Evolutionary conservation across 2,329 filamentous ascomycete genomes (phyloP).

Genomic region (Graphilbum fragrans): DNA sequence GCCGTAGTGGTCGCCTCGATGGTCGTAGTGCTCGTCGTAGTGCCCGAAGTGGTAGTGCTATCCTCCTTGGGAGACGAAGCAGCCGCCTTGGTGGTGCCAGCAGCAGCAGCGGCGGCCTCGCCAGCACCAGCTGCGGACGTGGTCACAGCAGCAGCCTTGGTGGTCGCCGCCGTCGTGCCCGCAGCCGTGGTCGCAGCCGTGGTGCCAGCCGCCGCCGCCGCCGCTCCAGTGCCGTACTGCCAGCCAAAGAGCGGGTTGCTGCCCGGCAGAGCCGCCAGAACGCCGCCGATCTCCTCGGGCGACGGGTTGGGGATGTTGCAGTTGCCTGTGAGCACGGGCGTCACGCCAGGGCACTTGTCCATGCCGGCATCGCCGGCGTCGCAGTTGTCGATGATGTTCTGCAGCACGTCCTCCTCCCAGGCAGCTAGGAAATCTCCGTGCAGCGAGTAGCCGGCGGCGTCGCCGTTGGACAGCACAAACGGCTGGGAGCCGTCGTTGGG

Average conservation of each 20-base stretch:
- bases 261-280: conserved; percentile 38
- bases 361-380: conserved; percentile 46
- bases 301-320: conserved; percentile 39
- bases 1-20: neutral
- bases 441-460: conserved; percentile 56
- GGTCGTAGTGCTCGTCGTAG: neutral
- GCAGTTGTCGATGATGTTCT: conserved; percentile 56
- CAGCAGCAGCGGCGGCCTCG: neutral
- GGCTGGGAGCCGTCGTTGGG: conserved; percentile 42
- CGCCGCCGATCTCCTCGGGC: conserved; percentile 30
- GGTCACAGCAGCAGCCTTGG: neutral
- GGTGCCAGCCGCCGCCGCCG: neutral
- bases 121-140: neutral
- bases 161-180: neutral
- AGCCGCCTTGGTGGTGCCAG: neutral
- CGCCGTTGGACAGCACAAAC: conserved; percentile 59
- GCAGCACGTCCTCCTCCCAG: conserved; percentile 55
- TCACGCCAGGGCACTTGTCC: conserved; percentile 48
- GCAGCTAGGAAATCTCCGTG: conserved; percentile 65
- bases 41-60: neutral
- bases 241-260: conserved; percentile 42
- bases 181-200: neutral
- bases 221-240: conserved; percentile 23
- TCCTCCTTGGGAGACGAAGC: neutral
- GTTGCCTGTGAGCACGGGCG: conserved; percentile 30